Evolutionary conservation across 129 eudicot species (phyloP).

Genomic region (Artemisia argyi): DNA sequence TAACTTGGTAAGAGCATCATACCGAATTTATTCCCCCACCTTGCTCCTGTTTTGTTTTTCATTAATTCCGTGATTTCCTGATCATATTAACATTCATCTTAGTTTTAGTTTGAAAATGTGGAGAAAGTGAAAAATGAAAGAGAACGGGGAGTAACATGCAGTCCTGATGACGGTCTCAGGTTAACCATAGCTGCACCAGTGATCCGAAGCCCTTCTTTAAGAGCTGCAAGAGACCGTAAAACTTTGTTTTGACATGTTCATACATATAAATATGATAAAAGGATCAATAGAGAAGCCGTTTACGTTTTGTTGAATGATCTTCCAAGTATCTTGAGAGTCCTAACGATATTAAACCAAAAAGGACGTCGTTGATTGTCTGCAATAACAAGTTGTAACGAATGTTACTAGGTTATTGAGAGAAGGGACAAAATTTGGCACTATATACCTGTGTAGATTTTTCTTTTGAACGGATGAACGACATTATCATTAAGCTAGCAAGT

Average conservation of each 20-base stretch:
- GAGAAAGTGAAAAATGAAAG: not conserved
- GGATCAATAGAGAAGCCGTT: not conserved
- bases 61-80: constrained; percentile 64
- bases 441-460: too few relatives aligned
- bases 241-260: not conserved
- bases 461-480: too few relatives aligned
- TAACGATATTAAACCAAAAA: constrained; percentile 69
- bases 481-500: too few relatives aligned
- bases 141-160: constrained; percentile 47
- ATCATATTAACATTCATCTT: not conserved
- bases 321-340: constrained; percentile 81
- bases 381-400: not conserved
- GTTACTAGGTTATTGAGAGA: not conserved
- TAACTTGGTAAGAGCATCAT: constrained; percentile 61
- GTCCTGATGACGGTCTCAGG: constrained; percentile 60
- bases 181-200: constrained; percentile 82
- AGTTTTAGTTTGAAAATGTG: not conserved
- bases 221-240: constrained; percentile 28
- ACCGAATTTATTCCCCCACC: constrained; percentile 89
- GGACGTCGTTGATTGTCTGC: constrained; percentile 91
- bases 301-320: constrained; percentile 58
- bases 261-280: not conserved
- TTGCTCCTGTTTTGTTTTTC: constrained; percentile 39
- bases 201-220: constrained; percentile 54
- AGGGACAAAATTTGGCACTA: too few relatives aligned